A percentile compares a stretch with the other conserved stretches of the same genome.
Conservation (phyloP, 495 filamentous ascomycete genomes). For the Lasiosphaeris hirsuta region DNA sequence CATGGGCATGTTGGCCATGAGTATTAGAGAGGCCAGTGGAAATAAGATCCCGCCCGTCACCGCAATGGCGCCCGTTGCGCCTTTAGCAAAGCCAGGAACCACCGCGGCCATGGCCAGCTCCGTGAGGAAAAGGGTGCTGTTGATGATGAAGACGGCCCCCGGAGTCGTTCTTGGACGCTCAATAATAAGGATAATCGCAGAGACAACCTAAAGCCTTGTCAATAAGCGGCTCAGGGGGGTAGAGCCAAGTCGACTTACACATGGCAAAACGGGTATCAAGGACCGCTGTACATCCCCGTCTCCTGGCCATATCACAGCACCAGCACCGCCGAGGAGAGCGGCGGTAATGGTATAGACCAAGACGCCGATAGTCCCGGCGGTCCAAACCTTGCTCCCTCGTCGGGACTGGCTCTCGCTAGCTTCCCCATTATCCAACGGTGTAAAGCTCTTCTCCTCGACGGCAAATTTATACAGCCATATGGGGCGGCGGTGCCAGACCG, state of each 20-base stretch:
- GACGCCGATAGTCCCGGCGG: constrained; percentile 17
- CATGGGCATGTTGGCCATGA: constrained; percentile 70
- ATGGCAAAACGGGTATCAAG: constrained; percentile 22
- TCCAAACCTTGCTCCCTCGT: constrained; percentile 15
- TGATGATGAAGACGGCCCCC: constrained; percentile 26
- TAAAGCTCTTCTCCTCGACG: constrained; percentile 12
- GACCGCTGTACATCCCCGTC: constrained; percentile 9
- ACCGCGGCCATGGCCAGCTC: constrained; percentile 16
- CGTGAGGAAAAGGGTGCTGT: constrained; percentile 13
- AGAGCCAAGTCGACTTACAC: constrained; percentile 15
- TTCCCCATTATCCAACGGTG: constrained; percentile 8
- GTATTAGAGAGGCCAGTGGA: constrained; percentile 34
- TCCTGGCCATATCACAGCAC: constrained; percentile 13
- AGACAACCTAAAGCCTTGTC: constrained; percentile 15
- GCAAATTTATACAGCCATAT: constrained; percentile 31
- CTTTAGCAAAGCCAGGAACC: constrained; percentile 5
- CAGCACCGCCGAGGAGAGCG: constrained; percentile 8
- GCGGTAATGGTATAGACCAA: constrained; percentile 12
- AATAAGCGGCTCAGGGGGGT: not conserved
- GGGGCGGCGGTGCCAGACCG: constrained; percentile 26
- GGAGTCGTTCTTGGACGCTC: constrained; percentile 26
- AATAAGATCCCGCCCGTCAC: constrained; percentile 15
- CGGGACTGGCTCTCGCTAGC: not conserved
- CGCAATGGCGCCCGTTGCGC: constrained; percentile 4
- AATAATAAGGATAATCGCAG: constrained; percentile 19